Evolutionary conservation across 345 rosid species (phyloP).

Genomic region (Populus simonii): DNA sequence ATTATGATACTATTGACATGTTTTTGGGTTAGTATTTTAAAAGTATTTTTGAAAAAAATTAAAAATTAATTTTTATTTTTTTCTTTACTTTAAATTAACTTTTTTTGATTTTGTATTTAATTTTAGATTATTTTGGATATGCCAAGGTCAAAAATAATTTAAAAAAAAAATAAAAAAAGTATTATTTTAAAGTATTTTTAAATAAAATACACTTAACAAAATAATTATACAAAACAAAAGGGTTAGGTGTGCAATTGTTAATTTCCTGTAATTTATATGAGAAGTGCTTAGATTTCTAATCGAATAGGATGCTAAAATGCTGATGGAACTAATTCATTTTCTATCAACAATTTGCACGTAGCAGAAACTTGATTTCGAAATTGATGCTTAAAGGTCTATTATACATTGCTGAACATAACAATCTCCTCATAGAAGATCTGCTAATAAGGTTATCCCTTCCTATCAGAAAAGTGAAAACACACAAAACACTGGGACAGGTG

Average conservation of each 20-base stretch:
- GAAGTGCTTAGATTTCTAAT: background rate
- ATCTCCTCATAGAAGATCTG: conserved; percentile 30
- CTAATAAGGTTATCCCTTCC: conserved; percentile 17
- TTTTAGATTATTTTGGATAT: too few relatives aligned
- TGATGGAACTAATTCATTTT: background rate
- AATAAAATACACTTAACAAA: background rate
- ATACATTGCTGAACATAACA: conserved; percentile 33
- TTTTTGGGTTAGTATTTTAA: too few relatives aligned
- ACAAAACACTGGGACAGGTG: conserved; percentile 21
- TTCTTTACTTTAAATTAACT: too few relatives aligned
- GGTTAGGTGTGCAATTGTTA: background rate
- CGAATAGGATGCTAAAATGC: background rate
- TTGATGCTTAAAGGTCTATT: conserved; percentile 27
- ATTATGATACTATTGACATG: too few relatives aligned
- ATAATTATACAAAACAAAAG: background rate
- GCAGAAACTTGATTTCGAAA: conserved; percentile 3
- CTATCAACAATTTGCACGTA: background rate
- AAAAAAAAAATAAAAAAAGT: too few relatives aligned
- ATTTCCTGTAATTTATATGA: background rate
- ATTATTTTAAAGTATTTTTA: too few relatives aligned
- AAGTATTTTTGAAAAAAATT: too few relatives aligned
- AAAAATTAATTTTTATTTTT: too few relatives aligned
- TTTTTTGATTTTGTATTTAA: too few relatives aligned
- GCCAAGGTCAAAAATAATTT: too few relatives aligned
- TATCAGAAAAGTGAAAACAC: conserved; percentile 34